Conservation (phyloP, 192 early-diverging fungal species). For the Coemansia sp. region DNA sequence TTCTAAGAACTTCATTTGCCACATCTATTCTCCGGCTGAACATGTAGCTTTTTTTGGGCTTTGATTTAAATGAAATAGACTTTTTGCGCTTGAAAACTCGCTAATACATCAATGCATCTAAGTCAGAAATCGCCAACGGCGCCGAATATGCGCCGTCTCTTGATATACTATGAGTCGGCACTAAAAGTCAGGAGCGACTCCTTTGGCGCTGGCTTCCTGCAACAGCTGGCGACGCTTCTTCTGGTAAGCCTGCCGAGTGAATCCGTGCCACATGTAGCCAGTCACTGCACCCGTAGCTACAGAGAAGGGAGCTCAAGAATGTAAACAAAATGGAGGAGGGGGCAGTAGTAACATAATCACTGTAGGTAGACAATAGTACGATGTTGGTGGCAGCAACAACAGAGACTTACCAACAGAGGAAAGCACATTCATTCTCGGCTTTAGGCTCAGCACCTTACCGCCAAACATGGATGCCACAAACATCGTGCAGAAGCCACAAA, state of each 20-base stretch:
- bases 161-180: not conserved
- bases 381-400: not conserved
- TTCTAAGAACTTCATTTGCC: no score
- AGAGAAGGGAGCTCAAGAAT: not conserved
- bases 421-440: slow-evolving; percentile 24
- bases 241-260: slow-evolving; percentile 50
- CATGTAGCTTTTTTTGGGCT: not conserved
- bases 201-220: slow-evolving; percentile 28
- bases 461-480: slow-evolving; percentile 49
- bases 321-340: slow-evolving; percentile 1
- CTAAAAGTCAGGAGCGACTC: slow-evolving; percentile 19
- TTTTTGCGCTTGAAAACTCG: not conserved
- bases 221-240: slow-evolving; percentile 41
- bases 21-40: not conserved
- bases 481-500: slow-evolving; percentile 36
- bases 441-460: slow-evolving; percentile 33
- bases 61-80: not conserved
- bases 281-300: slow-evolving; percentile 48
- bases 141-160: not conserved
- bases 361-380: not conserved
- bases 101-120: not conserved
- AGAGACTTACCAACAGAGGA: slow-evolving; percentile 36
- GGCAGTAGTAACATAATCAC: slow-evolving; percentile 5
- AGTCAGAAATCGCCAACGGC: not conserved
- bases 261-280: slow-evolving; percentile 54